A percentile compares a stretch with the other conserved stretches of the same genome.
phyloP scores from a whole-genome alignment of 2,329 filamentous ascomycete genomes.

The Didymosphaeria variabile region DNA sequence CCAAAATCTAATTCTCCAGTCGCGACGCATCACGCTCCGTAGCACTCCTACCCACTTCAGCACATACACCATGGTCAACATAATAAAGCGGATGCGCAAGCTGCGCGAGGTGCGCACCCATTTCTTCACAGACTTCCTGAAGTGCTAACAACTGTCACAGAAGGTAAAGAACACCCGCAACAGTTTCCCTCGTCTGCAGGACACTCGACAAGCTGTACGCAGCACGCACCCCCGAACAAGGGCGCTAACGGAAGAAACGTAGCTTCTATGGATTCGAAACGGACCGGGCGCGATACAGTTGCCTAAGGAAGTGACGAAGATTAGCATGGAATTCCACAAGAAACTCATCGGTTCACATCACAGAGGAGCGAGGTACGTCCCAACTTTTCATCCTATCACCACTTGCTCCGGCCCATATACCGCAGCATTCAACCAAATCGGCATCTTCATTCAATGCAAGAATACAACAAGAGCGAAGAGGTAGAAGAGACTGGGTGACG shows the following conservation, averaged over 20 bases:
- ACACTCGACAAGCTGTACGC: background rate
- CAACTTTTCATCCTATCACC: conserved; percentile 7
- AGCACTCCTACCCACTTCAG: conserved; percentile 18
- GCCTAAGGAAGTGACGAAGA: conserved; percentile 76
- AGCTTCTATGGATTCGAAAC: conserved; percentile 79
- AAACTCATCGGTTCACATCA: conserved; percentile 70
- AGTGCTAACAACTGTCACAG: conserved; percentile 36
- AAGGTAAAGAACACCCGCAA: conserved; percentile 39
- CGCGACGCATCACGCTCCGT: conserved; percentile 31
- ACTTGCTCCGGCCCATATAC: background rate
- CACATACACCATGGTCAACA: conserved; percentile 58
- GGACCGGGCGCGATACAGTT: conserved; percentile 86
- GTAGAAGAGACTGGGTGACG: background rate
- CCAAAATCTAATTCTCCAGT: conserved; percentile 30
- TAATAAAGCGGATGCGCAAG: conserved; percentile 76
- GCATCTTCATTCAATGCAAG: too few relatives aligned
- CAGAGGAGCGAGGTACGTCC: conserved; percentile 72
- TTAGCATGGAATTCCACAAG: conserved; percentile 76
- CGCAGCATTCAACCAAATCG: too few relatives aligned
- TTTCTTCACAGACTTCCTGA: background rate
- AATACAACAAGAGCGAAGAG: too few relatives aligned
- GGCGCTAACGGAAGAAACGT: conserved; percentile 18
- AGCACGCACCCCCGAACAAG: conserved; percentile 14
- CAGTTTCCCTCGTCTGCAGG: conserved; percentile 19
- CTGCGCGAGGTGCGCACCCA: conserved; percentile 71